A percentile compares a stretch with the other conserved stretches of the same genome.
Conservation (phyloP, 331 rosid genomes). For the Pyrus hybrid region DNA sequence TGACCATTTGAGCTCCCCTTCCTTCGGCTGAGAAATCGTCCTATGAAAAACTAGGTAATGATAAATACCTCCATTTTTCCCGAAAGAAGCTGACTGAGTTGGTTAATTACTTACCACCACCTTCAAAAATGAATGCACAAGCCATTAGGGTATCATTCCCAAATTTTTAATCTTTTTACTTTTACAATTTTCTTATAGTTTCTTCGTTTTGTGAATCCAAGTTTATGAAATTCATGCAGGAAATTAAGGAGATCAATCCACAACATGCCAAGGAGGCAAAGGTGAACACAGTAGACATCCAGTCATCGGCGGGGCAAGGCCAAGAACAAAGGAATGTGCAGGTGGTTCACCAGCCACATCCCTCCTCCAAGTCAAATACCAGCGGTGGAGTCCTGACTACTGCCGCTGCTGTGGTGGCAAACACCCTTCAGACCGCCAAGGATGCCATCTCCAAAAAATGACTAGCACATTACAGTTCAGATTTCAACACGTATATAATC, state of each 20-base stretch:
- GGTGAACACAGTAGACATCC: conserved; percentile 47
- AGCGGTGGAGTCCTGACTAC: conserved; percentile 47
- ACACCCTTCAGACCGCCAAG: conserved; percentile 52
- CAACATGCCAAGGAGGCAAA: conserved; percentile 20
- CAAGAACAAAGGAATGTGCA: conserved; percentile 36
- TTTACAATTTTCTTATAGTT: background rate
- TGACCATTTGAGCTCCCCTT: conserved; percentile 7
- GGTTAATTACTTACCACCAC: background rate
- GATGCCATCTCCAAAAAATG: conserved; percentile 43
- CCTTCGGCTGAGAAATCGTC: conserved; percentile 16
- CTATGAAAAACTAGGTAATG: background rate
- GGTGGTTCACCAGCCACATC: conserved; percentile 44
- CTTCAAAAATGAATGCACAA: conserved; percentile 39
- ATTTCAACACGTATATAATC: background rate
- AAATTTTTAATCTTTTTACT: background rate
- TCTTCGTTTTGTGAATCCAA: background rate
- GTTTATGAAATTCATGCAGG: conserved; percentile 11
- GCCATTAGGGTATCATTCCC: conserved; percentile 22
- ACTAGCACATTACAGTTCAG: background rate
- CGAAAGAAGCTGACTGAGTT: background rate
- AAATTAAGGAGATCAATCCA: conserved; percentile 14
- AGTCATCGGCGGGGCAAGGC: conserved; percentile 43
- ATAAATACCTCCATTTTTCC: background rate
- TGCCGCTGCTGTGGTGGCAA: conserved; percentile 40
- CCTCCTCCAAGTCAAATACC: conserved; percentile 8